Percentiles rank a stretch among this genome's conserved stretches.
These are phyloP conservation scores for Gigaspora rosea DNA, from an alignment of 192 early-diverging fungal genomes.

Conservation along the genomic window DNA sequence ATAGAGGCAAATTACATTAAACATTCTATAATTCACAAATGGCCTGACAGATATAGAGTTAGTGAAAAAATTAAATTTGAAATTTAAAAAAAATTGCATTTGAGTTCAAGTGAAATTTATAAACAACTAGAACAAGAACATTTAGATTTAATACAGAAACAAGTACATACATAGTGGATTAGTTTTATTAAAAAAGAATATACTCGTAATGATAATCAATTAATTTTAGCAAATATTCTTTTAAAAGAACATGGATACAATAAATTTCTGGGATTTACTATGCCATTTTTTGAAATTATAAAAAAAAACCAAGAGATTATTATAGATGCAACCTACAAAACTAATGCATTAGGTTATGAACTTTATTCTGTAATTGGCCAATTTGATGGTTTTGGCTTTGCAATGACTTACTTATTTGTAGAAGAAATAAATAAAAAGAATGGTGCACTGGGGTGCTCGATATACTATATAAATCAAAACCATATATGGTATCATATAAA, in stretches of 20 bases:
- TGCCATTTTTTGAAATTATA: background rate
- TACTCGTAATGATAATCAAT: background rate
- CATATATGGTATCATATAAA: no score
- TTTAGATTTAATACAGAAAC: background rate
- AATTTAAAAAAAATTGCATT: background rate
- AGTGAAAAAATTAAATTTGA: background rate
- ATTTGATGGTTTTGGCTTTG: constrained; percentile 5
- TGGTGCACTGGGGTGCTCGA: no score
- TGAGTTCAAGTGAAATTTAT: background rate
- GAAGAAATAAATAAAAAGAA: background rate
- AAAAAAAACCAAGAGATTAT: background rate
- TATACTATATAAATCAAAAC: no score
- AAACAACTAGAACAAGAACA: background rate
- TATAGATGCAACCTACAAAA: background rate
- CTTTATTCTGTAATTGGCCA: background rate
- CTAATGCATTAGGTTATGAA: background rate
- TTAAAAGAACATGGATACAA: background rate
- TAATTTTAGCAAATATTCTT: background rate
- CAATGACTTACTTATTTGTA: background rate
- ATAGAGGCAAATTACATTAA: background rate
- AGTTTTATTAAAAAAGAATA: background rate
- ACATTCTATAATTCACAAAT: background rate
- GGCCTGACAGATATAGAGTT: background rate
- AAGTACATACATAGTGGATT: background rate
- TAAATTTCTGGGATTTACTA: constrained; percentile 3